Base-by-base conservation (phyloP, 179 eudicot species). In the Carnegiea gigantea region DNA sequence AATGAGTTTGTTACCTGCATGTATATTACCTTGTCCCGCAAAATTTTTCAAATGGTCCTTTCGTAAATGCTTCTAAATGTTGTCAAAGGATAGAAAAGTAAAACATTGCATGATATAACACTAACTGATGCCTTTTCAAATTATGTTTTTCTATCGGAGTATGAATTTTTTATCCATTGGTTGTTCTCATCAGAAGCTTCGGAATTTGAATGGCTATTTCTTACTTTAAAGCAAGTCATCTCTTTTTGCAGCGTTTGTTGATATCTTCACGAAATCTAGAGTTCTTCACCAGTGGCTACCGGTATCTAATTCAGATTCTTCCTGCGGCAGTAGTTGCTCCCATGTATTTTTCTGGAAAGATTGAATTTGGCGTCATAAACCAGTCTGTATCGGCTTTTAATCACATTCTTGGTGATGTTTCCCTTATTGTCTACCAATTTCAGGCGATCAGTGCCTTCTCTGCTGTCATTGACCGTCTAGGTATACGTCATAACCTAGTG, bases 271-370 rank as follows among this genome's bases (percentile, higher is more conserved):
- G 99, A 89, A 96, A 96, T 85, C 87, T 96, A 84, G 99, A 96
- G 70, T 96, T 96, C 93, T 96, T 96, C 94, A 96, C 99, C 89
- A 94, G 73, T 86, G 99, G 99, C 54, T 96, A 96, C 81, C 98
- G 98, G 72, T 96, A 96, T 85, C 87, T 96, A 79, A 96, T 96
- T 88, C 99, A 96, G 85, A 88, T 96, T 86, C 99, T 96, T 86
- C 99, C 99, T 70, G 99, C 92, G 80, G 99, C 99, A 70, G 98
- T 96, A 82, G 92, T 96, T 85, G 98, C 99, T 44, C 99, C 99
- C 73, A 90, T 96, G 99, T 96, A 88, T 80, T 96, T 96, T 86
- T 89, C 99, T 40, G 99, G 99, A 77, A 96, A 96, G 89, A 94
- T 96, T 81, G 99, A 96, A 83, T 96, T 96, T 87, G 99, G 99